A percentile compares a stretch with the other conserved stretches of the same genome.
These are phyloP conservation scores for Allium sativum DNA, from an alignment of 106 monocot species.

Conservation along the genomic window DNA sequence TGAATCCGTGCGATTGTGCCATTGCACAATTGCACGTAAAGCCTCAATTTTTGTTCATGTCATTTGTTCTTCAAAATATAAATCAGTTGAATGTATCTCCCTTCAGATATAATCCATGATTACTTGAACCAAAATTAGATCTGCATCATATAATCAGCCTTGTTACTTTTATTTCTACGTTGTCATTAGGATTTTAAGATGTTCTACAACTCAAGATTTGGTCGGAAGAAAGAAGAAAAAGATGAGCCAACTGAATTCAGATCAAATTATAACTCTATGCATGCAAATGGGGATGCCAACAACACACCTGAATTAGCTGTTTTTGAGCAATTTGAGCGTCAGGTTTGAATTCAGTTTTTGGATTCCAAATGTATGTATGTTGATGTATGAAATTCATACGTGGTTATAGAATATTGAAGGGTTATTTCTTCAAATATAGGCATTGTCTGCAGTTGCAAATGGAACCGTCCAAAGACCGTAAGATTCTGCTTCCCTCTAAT, in stretches of 20 bases:
- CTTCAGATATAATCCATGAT: too few relatives aligned
- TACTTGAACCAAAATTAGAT: neutral
- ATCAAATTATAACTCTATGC: conserved; percentile 4
- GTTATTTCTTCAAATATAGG: neutral
- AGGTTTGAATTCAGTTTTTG: conserved; percentile 23
- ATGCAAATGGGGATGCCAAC: conserved; percentile 10
- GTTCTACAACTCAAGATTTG: conserved; percentile 25
- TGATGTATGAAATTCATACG: neutral
- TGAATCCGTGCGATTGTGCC: neutral
- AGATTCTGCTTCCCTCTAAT: conserved; percentile 5
- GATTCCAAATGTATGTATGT: neutral
- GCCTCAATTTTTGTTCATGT: neutral
- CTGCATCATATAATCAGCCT: neutral
- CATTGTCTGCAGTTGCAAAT: conserved; percentile 15
- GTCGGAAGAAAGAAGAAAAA: conserved; percentile 15
- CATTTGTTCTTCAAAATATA: neutral
- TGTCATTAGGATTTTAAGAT: conserved; percentile 22
- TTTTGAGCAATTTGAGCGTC: conserved; percentile 60
- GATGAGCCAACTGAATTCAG: conserved; percentile 14
- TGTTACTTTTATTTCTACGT: neutral
- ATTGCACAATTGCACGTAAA: neutral
- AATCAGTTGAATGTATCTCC: neutral
- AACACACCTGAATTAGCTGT: conserved; percentile 38
- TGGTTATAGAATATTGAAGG: neutral
- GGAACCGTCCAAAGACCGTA: conserved; percentile 23